phyloP scores from a whole-genome alignment of 2,329 filamentous ascomycete species.

The Ascochyta lentis region DNA sequence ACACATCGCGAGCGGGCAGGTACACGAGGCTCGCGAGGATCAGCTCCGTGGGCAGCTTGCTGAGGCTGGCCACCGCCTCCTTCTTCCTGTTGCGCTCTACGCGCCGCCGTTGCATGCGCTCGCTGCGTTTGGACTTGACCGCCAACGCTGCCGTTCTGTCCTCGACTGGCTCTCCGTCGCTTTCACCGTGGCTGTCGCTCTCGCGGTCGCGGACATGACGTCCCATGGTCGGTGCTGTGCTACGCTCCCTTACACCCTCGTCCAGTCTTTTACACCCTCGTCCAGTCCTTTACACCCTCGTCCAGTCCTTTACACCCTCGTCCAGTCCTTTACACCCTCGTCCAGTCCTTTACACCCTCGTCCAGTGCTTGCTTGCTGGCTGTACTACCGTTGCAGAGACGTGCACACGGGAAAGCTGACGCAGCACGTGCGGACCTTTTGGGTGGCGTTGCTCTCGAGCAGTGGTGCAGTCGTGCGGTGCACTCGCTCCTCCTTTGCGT shows the following conservation, averaged over 20 bases:
- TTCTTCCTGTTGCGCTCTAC: conserved; percentile 36
- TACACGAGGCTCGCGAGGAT: conserved; percentile 57
- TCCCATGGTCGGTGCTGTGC: conserved; percentile 23
- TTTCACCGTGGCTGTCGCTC: conserved; percentile 30
- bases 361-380: too few species aligned
- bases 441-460: too few species aligned
- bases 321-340: too few species aligned
- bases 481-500: not conserved
- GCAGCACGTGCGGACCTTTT: too few species aligned
- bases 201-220: not conserved
- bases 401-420: too few species aligned
- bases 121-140: conserved; percentile 61
- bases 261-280: too few species aligned
- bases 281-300: too few species aligned
- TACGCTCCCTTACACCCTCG: too few species aligned
- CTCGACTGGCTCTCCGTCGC: conserved; percentile 54
- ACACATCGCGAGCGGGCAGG: conserved; percentile 60
- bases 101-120: conserved; percentile 55
- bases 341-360: too few species aligned
- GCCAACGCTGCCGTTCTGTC: conserved; percentile 58
- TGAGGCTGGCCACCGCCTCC: conserved; percentile 46
- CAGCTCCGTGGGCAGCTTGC: conserved; percentile 62
- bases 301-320: too few species aligned
- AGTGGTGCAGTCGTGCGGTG: too few species aligned
- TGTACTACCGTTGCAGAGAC: too few species aligned